Evolutionary conservation across 257 asterid species (phyloP).

Genomic region (Prunella vulgaris): DNA sequence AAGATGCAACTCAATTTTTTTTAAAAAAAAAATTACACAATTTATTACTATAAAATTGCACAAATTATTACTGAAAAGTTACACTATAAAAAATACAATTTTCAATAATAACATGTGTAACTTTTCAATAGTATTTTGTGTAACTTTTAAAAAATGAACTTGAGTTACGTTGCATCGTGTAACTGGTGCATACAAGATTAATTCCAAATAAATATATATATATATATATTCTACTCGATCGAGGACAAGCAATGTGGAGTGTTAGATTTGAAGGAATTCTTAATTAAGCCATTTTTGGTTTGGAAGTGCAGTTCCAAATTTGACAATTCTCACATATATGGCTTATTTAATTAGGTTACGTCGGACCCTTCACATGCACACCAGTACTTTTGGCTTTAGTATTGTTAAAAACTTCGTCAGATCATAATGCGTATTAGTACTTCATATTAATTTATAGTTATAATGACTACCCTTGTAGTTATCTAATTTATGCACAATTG

Average conservation of each 20-base stretch:
- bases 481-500: neutral
- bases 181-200: too few relatives aligned
- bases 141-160: too few relatives aligned
- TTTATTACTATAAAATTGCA: too few relatives aligned
- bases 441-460: neutral
- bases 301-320: neutral
- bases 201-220: too few relatives aligned
- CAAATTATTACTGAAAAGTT: too few relatives aligned
- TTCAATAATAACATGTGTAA: too few relatives aligned
- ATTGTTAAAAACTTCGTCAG: neutral
- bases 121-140: too few relatives aligned
- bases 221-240: too few relatives aligned
- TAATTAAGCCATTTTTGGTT: conserved; percentile 6
- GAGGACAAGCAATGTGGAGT: neutral
- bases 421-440: neutral
- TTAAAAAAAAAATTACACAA: too few relatives aligned
- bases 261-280: neutral
- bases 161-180: too few relatives aligned
- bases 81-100: too few relatives aligned
- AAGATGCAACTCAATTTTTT: too few relatives aligned
- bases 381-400: conserved; percentile 4
- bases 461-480: neutral
- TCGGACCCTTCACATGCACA: conserved; percentile 13
- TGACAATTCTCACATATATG: neutral
- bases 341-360: neutral